Percentiles rank a stretch among this genome's conserved stretches.
phyloP scores from a whole-genome alignment of 768 basidiomycete species.

The Mycena amicta region DNA sequence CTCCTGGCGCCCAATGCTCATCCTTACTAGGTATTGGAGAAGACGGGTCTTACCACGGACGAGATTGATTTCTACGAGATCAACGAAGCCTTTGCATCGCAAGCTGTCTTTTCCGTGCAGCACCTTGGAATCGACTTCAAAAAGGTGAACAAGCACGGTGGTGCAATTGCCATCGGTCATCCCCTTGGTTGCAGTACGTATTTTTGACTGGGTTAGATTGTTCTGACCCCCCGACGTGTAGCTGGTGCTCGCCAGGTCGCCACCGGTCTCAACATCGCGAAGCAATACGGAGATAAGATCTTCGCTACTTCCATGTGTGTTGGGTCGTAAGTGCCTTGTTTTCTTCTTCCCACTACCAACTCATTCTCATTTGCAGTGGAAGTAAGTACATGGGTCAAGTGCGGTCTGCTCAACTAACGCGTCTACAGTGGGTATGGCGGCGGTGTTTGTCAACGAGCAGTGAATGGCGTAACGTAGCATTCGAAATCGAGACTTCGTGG shows the following conservation, averaged over 20 bases:
- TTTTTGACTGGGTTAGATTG: constrained; percentile 3
- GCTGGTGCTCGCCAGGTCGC: constrained; percentile 88
- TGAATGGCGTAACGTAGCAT: constrained; percentile 39
- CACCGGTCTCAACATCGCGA: constrained; percentile 80
- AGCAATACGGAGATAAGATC: constrained; percentile 71
- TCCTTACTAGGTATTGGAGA: constrained; percentile 48
- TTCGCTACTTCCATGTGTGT: constrained; percentile 94
- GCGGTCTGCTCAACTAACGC: too few species aligned
- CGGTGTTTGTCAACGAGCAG: constrained; percentile 83
- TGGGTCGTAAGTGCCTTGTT: constrained; percentile 33
- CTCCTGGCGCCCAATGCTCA: background rate
- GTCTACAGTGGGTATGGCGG: constrained; percentile 96
- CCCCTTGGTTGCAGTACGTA: constrained; percentile 81
- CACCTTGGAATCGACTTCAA: constrained; percentile 68
- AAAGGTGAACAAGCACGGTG: constrained; percentile 87
- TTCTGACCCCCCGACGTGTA: constrained; percentile 27
- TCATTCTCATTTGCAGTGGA: constrained; percentile 38
- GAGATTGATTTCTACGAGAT: constrained; percentile 93
- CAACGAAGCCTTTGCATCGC: constrained; percentile 88
- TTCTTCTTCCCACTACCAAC: background rate
- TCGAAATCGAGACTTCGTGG: too few species aligned
- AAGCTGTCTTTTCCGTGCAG: constrained; percentile 74
- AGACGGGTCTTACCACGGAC: constrained; percentile 60
- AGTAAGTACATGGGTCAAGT: too few species aligned
- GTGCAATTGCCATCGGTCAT: constrained; percentile 89